These are phyloP conservation scores for Ogataea populi-albae DNA, from an alignment of 805 yeast species.

Conservation along the genomic window DNA sequence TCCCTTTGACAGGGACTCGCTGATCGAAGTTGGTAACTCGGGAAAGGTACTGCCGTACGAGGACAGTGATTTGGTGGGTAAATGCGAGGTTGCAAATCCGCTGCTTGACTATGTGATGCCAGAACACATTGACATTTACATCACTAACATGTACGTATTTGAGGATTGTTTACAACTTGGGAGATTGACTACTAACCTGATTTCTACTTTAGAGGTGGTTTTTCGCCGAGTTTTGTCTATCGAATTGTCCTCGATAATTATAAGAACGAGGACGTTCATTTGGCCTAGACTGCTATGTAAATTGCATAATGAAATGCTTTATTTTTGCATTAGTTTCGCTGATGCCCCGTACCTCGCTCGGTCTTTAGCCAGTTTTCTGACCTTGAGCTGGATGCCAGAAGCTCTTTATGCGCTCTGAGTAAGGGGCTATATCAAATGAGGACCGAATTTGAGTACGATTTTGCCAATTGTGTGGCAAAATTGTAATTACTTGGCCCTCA, in stretches of 20 bases:
- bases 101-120: constrained; percentile 89
- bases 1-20: constrained; percentile 80
- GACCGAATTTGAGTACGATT: constrained; percentile 62
- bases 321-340: not conserved
- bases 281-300: constrained; percentile 36
- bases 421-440: constrained; percentile 47
- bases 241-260: constrained; percentile 94
- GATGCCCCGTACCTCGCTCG: constrained; percentile 68
- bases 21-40: constrained; percentile 89
- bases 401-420: constrained; percentile 13
- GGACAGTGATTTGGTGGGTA: constrained; percentile 64
- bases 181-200: constrained; percentile 2
- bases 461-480: constrained; percentile 37
- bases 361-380: constrained; percentile 31
- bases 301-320: not conserved
- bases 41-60: constrained; percentile 82
- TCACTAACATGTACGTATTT: constrained; percentile 67
- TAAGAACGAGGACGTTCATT: constrained; percentile 73
- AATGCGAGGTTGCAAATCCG: constrained; percentile 82
- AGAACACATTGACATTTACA: constrained; percentile 88
- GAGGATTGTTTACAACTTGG: not conserved
- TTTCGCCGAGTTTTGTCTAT: constrained; percentile 93
- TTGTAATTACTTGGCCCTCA: constrained; percentile 40
- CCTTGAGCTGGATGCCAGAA: constrained; percentile 65
- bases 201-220: constrained; percentile 60